Base-by-base conservation (phyloP, 176 grass and related monocot species). In the Thinopyrum elongatum region DNA sequence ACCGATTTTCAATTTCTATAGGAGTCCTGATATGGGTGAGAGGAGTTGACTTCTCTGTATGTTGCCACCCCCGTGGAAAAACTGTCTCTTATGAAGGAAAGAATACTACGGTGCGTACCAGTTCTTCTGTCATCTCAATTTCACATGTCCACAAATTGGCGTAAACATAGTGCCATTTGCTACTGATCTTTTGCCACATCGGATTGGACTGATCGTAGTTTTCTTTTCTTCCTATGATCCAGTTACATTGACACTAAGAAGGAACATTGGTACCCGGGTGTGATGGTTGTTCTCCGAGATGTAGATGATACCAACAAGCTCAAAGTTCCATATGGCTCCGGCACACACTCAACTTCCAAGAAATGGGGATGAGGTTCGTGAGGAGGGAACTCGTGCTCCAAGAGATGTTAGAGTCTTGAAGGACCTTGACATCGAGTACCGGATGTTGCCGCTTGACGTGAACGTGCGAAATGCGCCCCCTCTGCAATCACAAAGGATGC, bases 21-120 rank as follows among this genome's bases (percentile, higher is more conserved):
- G 90, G 74, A 92, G 90, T 85, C 90, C 90, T 29, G 86, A 92
- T 26, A 92, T 92, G 90, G 90, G 90, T 46, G 90, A 92, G n/a
- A 16, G 65, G 1, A 27, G 79, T 92, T 71, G 90, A 92, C 42
- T 92, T n/a, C n/a, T n/a, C n/a, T n/a, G n/a, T n/a, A n/a, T n/a
- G n/a, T n/a, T n/a, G n/a, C n/a, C n/a, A n/a, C n/a, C n/a, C n/a
- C n/a, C n/a, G n/a, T n/a, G n/a, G n/a, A n/a, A n/a, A n/a, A n/a
- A n/a, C n/a, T n/a, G n/a, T n/a, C n/a, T n/a, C n/a, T n/a, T n/a
- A n/a, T n/a, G n/a, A n/a, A n/a, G n/a, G n/a, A n/a, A n/a, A n/a
- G n/a, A n/a, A n/a, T n/a, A n/a, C n/a, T n/a, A n/a, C n/a, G n/a
- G n/a, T n/a, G n/a, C n/a, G n/a, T n/a, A n/a, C n/a, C n/a, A n/a